Evolutionary conservation across 1,139 yeast genomes (phyloP), one percentile per base, ranked within the genome.

Genomic region (Chernovozyma aurita): DNA sequence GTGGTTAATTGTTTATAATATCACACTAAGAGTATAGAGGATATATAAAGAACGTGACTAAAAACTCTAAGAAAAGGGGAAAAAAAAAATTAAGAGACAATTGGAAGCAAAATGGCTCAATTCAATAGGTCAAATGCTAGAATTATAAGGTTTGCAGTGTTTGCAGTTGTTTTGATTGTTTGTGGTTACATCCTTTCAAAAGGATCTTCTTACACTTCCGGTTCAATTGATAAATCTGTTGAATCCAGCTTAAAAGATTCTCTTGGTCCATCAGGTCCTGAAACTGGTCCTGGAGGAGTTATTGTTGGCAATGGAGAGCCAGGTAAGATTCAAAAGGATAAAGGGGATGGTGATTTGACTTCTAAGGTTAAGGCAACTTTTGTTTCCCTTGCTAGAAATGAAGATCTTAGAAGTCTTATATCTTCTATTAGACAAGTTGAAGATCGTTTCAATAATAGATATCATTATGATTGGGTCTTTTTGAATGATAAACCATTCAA

Each of bases 111-210:
- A 14, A 34, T 34, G 37, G 34, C 37, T 16, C 21, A 18, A n/a
- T 34, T 42, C 32, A 24, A 61, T 61, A 71, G 84, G 55, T 73
- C 82, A 22, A 78, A 77, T 53, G 81, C 85, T 42, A 72, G 85
- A 50, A 53, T 79, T 45, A 60, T 77, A 33, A 64, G 85, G 49
- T 78, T 80, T 49, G 83, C 75, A 30, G 66, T 78, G 32, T 74
- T 79, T 52, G 84, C 85, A 24, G 56, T 73, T 16, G 67, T 77
- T 16, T 63, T 80, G 50, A 63, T 80, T 36, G 60, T 70, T 17
- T 76, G 82, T 51, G 82, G 83, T 14, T 78, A 66, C 52, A 73
- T 80, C 36, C 69, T 80, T 31, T 72, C 85, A 16, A 70, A 73
- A 46, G 85, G 85, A 7, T 71, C 81, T 7, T 62, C 67, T 12